Conservation (phyloP, 345 rosid genomes). For the Lenwebbia sp. region DNA sequence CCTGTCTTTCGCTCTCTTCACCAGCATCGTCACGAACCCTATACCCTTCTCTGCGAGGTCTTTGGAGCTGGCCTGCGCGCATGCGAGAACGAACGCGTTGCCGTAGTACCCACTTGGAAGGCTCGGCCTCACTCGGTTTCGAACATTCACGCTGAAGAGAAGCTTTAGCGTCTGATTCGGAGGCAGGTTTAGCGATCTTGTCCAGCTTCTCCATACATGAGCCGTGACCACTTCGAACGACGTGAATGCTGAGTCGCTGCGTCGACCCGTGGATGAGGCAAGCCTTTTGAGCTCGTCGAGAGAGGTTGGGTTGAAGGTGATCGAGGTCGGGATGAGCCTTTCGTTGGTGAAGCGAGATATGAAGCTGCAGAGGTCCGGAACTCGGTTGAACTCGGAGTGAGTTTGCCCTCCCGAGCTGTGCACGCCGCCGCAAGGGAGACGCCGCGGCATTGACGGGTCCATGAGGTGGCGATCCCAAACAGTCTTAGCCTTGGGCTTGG, state of each 20-base stretch:
- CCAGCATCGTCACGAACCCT: conserved; percentile 40
- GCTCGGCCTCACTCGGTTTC: conserved; percentile 64
- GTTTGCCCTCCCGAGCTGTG: background rate
- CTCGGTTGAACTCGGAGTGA: conserved; percentile 45
- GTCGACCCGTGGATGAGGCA: conserved; percentile 20
- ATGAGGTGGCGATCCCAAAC: conserved; percentile 75
- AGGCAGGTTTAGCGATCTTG: conserved; percentile 52
- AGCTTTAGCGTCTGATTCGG: conserved; percentile 58
- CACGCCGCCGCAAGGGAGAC: background rate
- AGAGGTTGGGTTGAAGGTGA: conserved; percentile 25
- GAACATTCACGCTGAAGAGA: conserved; percentile 54
- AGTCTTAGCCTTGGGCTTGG: conserved; percentile 11
- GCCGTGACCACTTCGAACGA: conserved; percentile 75
- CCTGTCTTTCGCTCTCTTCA: conserved; percentile 57
- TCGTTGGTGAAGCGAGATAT: conserved; percentile 43
- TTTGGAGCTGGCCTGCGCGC: conserved; percentile 49
- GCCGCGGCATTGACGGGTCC: conserved; percentile 12
- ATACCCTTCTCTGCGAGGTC: conserved; percentile 53
- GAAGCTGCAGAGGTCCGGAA: conserved; percentile 60
- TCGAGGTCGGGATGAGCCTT: conserved; percentile 48
- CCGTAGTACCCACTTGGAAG: conserved; percentile 72
- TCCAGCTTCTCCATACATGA: conserved; percentile 89
- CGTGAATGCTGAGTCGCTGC: conserved; percentile 23
- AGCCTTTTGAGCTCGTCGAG: conserved; percentile 43
- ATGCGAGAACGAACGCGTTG: conserved; percentile 75